Evolutionary conservation across 441 rosid species (phyloP).

Genomic region (Sinapis alba): DNA sequence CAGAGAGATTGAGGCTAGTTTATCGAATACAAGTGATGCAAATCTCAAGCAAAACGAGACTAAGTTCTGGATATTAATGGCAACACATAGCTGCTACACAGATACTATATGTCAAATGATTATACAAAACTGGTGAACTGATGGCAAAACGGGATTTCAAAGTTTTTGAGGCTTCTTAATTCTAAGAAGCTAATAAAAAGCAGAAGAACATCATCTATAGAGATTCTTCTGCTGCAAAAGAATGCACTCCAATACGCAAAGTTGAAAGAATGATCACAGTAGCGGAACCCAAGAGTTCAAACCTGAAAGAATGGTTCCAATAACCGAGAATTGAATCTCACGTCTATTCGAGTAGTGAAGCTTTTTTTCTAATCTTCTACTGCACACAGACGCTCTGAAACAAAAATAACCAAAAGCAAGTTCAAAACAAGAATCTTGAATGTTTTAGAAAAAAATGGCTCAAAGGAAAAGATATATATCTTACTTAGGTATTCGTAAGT

Average conservation of each 20-base stretch:
- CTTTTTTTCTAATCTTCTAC: constrained; percentile 61
- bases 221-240: constrained; percentile 31
- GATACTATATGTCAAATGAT: not conserved
- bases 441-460: not conserved
- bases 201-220: constrained; percentile 25
- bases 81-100: not conserved
- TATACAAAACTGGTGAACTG: not conserved
- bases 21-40: not conserved
- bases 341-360: constrained; percentile 28
- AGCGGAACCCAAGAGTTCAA: constrained; percentile 33
- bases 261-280: constrained; percentile 40
- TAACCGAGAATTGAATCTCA: constrained; percentile 18
- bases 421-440: not conserved
- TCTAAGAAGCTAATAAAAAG: constrained; percentile 25
- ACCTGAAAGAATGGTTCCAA: constrained; percentile 31
- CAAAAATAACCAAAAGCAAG: constrained; percentile 13
- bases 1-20: not conserved
- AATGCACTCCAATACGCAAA: constrained; percentile 34
- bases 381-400: constrained; percentile 77
- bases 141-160: constrained; percentile 11
- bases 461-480: constrained; percentile 25
- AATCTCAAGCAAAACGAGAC: not conserved
- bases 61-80: not conserved
- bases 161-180: constrained; percentile 19
- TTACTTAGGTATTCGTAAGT: constrained; percentile 94